A percentile compares a stretch with the other conserved stretches of the same genome.
Conservation (phyloP, 164 flowering plant genomes). For the Malania oleifera region DNA sequence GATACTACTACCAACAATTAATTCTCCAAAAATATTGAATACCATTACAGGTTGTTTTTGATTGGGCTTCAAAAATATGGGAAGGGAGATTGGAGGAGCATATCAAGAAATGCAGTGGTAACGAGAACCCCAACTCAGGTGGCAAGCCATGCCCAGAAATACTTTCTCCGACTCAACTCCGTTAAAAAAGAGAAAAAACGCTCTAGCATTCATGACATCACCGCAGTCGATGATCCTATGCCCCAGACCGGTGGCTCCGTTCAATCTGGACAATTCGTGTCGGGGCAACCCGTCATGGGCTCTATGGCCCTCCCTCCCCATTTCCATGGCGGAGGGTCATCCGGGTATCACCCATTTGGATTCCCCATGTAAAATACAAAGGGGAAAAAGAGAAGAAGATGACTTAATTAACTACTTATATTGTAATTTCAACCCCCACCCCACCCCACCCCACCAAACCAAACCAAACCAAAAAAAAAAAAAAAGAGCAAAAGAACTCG, state of each 20-base stretch:
- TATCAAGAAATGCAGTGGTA: conserved; percentile 2
- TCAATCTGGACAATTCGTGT: background rate
- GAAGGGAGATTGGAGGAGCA: conserved; percentile 6
- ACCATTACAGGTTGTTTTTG: background rate
- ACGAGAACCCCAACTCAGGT: conserved; percentile 6
- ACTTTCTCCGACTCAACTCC: conserved; percentile 3
- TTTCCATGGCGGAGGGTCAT: background rate
- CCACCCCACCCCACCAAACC: too few relatives aligned
- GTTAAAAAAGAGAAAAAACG: background rate
- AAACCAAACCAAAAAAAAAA: too few relatives aligned
- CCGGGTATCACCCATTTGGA: background rate
- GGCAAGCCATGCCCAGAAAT: conserved; percentile 10
- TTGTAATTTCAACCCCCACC: too few relatives aligned
- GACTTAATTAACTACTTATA: too few relatives aligned
- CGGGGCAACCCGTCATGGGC: background rate
- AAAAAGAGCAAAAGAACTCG: too few relatives aligned
- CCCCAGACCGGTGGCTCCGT: background rate
- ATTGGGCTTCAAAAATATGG: conserved; percentile 8
- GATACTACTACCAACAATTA: background rate
- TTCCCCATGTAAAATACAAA: background rate
- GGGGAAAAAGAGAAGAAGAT: too few relatives aligned
- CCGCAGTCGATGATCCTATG: background rate
- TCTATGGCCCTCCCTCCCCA: background rate
- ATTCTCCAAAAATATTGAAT: background rate
- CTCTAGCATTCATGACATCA: conserved; percentile 6